phyloP scores from a whole-genome alignment of 805 yeast genomes.

The Myxozyma neotropica region DNA sequence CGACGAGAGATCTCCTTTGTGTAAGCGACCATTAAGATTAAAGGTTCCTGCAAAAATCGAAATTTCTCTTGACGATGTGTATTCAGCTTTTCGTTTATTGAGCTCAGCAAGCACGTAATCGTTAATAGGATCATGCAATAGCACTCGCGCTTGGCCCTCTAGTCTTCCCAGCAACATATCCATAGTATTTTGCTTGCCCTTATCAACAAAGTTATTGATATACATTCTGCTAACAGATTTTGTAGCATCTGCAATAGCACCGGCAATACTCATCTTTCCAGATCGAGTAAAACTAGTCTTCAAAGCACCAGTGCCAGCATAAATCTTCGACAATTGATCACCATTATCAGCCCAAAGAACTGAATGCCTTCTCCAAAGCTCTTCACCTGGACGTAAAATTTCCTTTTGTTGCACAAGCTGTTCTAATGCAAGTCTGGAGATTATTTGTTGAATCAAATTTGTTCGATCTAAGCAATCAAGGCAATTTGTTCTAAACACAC shows the following conservation, averaged over 20 bases:
- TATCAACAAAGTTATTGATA: constrained; percentile 93
- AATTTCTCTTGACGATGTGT: constrained; percentile 62
- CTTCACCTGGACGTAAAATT: constrained; percentile 43
- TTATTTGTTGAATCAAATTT: constrained; percentile 74
- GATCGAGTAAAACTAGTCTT: constrained; percentile 92
- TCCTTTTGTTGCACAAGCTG: constrained; percentile 47
- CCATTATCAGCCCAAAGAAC: constrained; percentile 98
- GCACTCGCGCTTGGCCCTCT: constrained; percentile 68
- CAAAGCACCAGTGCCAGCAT: constrained; percentile 96
- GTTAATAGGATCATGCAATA: constrained; percentile 81
- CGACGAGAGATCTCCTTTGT: constrained; percentile 59
- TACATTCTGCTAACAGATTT: constrained; percentile 94
- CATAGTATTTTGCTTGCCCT: constrained; percentile 83
- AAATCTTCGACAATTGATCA: constrained; percentile 91
- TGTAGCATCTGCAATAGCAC: constrained; percentile 95
- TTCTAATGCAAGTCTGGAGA: constrained; percentile 69
- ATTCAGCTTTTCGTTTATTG: constrained; percentile 52
- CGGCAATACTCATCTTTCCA: constrained; percentile 96
- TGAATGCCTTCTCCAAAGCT: constrained; percentile 72
- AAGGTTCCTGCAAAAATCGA: constrained; percentile 79
- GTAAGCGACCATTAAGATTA: constrained; percentile 76
- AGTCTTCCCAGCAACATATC: constrained; percentile 83
- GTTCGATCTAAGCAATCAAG: constrained; percentile 94
- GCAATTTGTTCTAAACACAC: constrained; percentile 91
- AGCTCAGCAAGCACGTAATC: constrained; percentile 78